Evolutionary conservation across 108 stramenopile species (phyloP), one percentile per base, ranked within the genome.

Genomic region (Pseudonitzschia delicatissima): DNA sequence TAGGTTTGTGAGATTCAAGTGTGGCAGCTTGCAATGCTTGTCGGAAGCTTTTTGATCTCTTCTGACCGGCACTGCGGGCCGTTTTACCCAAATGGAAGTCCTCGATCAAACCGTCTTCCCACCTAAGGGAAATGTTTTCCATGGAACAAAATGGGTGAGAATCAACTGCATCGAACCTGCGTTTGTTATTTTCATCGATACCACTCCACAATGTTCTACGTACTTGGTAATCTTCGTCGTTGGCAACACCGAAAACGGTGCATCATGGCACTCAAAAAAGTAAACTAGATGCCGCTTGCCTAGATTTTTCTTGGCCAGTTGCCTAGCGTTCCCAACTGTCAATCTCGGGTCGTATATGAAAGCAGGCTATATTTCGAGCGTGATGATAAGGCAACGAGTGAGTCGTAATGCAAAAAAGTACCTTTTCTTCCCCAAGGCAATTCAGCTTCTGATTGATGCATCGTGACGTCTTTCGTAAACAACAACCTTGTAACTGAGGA

Each of bases 181-280:
- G n/a, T n/a, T n/a, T n/a, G n/a, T n/a, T n/a, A n/a, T n/a, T n/a
- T n/a, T n/a, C n/a, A n/a, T n/a, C n/a, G n/a, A n/a, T n/a, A n/a
- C n/a, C n/a, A n/a, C n/a, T n/a, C n/a, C 13, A 44, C 42, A 44
- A 51, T 27, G 13, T 31, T 27, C 6, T 23, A 55, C 53, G 11
- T 33, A 55, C 61, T 64, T 76, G 27, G 49, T 51, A 33, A 88
- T 63, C 64, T 85, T 86, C 39, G 77, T 47, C 28, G 84, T 80
- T 0, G 79, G 51, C 57, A 93, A 45, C 8, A 84, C 83, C 25
- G 87, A 72, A 71, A 93, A 93, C 17, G 92, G 92, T 28, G 88
- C 82, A 47, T 90, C 92, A 25, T 78, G 65, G 63, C 92, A 93
- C 66, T 85, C 87, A 69, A 93, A 93, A 62, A 93, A 93, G 66